Evolutionary conservation across 148 eudicot genomes (phyloP), one percentile per base, ranked within the genome.

Genomic region (Fagopyrum tataricum): DNA sequence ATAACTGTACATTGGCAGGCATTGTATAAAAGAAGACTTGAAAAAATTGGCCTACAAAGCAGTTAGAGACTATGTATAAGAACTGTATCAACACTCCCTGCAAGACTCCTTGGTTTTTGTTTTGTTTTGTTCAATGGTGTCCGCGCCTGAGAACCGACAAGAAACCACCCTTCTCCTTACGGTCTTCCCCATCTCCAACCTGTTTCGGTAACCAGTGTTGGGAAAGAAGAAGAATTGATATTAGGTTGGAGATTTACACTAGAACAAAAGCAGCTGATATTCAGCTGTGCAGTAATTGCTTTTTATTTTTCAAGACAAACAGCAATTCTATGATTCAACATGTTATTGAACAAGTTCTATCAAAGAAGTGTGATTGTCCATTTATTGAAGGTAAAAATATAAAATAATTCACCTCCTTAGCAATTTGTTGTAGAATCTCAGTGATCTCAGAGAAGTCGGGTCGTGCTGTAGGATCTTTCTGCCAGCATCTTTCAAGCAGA

Each of bases 401-500:
- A 31, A 44, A 31, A 12, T 23, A 0, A 17, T 85, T 31, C 37
- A 90, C 98, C 97, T 90, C 98, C 76, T 90, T 90, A 44, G 88
- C 85, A 77, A 87, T 84, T 78, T 87, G 85, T 82, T 82, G 85
- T 74, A 91, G 72, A 55, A 80, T 81, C 69, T 87, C 89, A 24
- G 83, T 84, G 70, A 95, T 82, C 75, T 90, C 98, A 7, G 92
- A 71, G 79, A 95, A 95, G 80, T 91, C 91, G 3, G 98, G 98
- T 87, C 98, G 85, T 76, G 81, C 44, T 24, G 85, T 64, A 31
- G 98, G 93, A 73, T 95, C 98, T 78, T 90, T 91, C 81, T 84
- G 93, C 98, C 98, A 95, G 97, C 98, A 95, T 83, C 80, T 88
- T 82, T 91, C 93, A 5, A 95, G 98, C 79, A 95, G 87, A 81